Evolutionary conservation across 164 flowering plant genomes (phyloP).

Genomic region (Santalum album): DNA sequence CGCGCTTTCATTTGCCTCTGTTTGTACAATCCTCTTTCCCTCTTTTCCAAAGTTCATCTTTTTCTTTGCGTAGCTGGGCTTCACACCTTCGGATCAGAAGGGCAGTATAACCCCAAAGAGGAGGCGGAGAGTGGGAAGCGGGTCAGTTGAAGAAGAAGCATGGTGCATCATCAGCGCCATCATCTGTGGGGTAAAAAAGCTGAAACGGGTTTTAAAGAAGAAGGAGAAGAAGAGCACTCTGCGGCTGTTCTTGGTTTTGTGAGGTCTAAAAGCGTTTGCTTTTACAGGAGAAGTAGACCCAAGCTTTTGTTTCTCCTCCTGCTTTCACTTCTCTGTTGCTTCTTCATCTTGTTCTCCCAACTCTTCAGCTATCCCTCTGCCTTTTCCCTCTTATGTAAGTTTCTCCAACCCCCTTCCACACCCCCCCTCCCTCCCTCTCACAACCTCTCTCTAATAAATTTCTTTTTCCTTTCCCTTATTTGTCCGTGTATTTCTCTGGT

Average conservation of each 20-base stretch:
- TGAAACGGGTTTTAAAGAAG: slow-evolving; percentile 10
- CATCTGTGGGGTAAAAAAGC: slow-evolving; percentile 16
- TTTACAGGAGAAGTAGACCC: slow-evolving; percentile 40
- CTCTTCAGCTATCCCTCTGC: slow-evolving; percentile 23
- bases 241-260: background rate
- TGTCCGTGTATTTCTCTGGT: background rate
- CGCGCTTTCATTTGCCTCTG: no score
- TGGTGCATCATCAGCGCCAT: slow-evolving; percentile 41
- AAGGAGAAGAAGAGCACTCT: slow-evolving; percentile 10
- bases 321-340: slow-evolving; percentile 46
- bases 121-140: background rate
- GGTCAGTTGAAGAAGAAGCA: background rate
- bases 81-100: background rate
- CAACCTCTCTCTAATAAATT: no score
- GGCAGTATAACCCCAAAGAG: background rate
- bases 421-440: slow-evolving; percentile 5
- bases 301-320: slow-evolving; percentile 46
- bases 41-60: no score
- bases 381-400: slow-evolving; percentile 38
- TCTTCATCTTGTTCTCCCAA: slow-evolving; percentile 36
- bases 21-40: no score
- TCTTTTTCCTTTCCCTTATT: background rate
- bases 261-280: slow-evolving; percentile 16
- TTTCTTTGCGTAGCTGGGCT: no score
- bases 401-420: background rate